phyloP scores from a whole-genome alignment of 2,329 filamentous ascomycete genomes.

The Hymenoscyphus occultus region DNA sequence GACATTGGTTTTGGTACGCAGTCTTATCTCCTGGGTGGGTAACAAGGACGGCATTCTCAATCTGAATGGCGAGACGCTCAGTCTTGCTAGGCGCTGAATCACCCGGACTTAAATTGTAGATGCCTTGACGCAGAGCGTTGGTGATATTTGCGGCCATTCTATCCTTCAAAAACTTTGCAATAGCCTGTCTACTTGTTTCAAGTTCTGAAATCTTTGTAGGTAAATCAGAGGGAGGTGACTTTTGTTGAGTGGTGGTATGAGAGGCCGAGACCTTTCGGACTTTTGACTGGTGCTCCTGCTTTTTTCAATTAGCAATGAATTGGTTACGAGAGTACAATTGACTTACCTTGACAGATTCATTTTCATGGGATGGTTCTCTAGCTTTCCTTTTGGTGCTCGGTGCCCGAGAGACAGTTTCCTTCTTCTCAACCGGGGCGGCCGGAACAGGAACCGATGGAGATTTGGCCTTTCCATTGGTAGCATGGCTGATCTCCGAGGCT shows the following conservation, averaged over 20 bases:
- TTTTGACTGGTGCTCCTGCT: constrained; percentile 45
- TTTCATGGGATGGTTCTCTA: constrained; percentile 54
- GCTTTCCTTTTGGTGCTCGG: constrained; percentile 54
- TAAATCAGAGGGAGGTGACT: constrained; percentile 41
- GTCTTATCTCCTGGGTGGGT: constrained; percentile 48
- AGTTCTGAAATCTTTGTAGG: constrained; percentile 53
- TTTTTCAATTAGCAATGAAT: constrained; percentile 11
- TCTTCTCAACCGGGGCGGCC: constrained; percentile 30
- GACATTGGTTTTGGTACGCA: constrained; percentile 61
- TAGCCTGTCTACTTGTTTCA: constrained; percentile 61
- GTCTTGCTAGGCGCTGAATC: constrained; percentile 62
- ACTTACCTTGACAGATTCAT: constrained; percentile 47
- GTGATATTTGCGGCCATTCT: constrained; percentile 64
- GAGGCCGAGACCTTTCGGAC: constrained; percentile 55
- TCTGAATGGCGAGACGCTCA: constrained; percentile 69
- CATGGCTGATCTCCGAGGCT: constrained; percentile 44
- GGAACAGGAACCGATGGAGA: constrained; percentile 28
- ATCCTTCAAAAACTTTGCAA: constrained; percentile 69
- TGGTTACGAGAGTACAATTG: not conserved
- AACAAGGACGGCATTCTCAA: constrained; percentile 69
- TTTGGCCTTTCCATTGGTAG: constrained; percentile 36
- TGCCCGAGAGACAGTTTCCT: constrained; percentile 41
- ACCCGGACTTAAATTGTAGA: constrained; percentile 61
- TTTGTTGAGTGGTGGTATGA: constrained; percentile 37
- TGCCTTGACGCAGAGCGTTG: constrained; percentile 62